These are phyloP conservation scores for Seiridium unicorne DNA, from an alignment of 2,329 filamentous ascomycete genomes.

Conservation along the genomic window DNA sequence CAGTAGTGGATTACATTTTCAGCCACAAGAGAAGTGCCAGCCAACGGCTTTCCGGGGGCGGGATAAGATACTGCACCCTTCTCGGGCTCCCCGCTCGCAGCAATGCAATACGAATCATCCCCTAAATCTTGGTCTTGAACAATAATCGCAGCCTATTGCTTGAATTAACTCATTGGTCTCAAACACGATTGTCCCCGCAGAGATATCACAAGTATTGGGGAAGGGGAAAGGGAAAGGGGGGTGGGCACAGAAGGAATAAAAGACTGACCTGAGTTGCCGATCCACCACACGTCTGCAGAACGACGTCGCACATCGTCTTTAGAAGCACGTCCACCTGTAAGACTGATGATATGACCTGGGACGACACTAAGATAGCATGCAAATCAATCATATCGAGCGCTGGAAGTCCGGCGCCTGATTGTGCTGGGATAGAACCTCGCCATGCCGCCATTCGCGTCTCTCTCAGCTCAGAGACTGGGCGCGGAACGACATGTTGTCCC, in stretches of 20 bases:
- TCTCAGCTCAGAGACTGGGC: slow-evolving; percentile 45
- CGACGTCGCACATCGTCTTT: slow-evolving; percentile 79
- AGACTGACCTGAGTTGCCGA: slow-evolving; percentile 54
- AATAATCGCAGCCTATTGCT: slow-evolving; percentile 61
- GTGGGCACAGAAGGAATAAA: neutral
- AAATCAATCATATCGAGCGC: slow-evolving; percentile 82
- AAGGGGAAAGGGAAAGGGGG: neutral
- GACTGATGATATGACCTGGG: slow-evolving; percentile 77
- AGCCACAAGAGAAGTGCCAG: slow-evolving; percentile 66
- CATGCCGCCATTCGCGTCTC: slow-evolving; percentile 62
- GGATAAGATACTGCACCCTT: slow-evolving; percentile 65
- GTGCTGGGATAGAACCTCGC: slow-evolving; percentile 56
- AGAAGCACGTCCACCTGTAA: slow-evolving; percentile 73
- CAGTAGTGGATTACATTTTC: slow-evolving; percentile 77
- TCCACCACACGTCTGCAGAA: slow-evolving; percentile 72
- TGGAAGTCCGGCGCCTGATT: slow-evolving; percentile 62
- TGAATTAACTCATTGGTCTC: neutral
- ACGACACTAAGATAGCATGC: slow-evolving; percentile 74
- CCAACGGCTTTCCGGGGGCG: slow-evolving; percentile 62
- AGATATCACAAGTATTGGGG: no score
- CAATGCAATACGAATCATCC: slow-evolving; percentile 65
- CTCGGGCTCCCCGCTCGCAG: slow-evolving; percentile 72
- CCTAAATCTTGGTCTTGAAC: slow-evolving; percentile 65
- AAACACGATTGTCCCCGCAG: no score
- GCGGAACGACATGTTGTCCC: slow-evolving; percentile 31